These are phyloP conservation scores for Cokeromyces recurvatus DNA, from an alignment of 371 early-diverging fungal genomes.

Conservation along the genomic window DNA sequence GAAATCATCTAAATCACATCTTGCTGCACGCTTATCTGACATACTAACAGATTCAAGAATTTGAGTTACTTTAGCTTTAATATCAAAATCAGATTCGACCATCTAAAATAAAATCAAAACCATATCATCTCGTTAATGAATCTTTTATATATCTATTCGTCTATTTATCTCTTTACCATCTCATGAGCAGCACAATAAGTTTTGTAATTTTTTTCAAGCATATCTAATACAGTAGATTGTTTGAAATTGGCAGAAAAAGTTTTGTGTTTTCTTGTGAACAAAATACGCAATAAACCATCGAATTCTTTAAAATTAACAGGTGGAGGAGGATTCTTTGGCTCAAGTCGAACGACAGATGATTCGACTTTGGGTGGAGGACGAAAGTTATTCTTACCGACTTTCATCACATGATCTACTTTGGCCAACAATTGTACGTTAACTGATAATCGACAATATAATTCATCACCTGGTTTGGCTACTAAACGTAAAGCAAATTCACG, in stretches of 20 bases:
- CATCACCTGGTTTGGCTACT: slow-evolving; percentile 95
- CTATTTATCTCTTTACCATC: slow-evolving; percentile 27
- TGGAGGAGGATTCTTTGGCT: slow-evolving; percentile 93
- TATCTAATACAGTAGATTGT: slow-evolving; percentile 75
- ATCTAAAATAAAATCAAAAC: slow-evolving; percentile 50
- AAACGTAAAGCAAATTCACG: slow-evolving; percentile 98
- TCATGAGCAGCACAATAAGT: slow-evolving; percentile 82
- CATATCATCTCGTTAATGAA: too few species aligned
- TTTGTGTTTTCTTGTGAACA: slow-evolving; percentile 98
- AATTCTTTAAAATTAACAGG: slow-evolving; percentile 95
- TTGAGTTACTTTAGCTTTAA: slow-evolving; percentile 67
- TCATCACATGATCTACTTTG: slow-evolving; percentile 97
- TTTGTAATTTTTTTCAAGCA: slow-evolving; percentile 93
- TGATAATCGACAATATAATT: slow-evolving; percentile 92
- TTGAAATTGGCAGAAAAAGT: slow-evolving; percentile 88
- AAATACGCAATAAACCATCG: slow-evolving; percentile 95
- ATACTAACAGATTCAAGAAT: slow-evolving; percentile 69
- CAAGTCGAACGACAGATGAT: slow-evolving; percentile 93
- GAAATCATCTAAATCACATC: slow-evolving; percentile 92
- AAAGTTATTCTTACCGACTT: slow-evolving; percentile 98
- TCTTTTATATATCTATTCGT: not conserved
- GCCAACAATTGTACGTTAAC: slow-evolving; percentile 98
- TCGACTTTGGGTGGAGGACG: slow-evolving; percentile 99
- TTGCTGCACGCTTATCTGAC: slow-evolving; percentile 80
- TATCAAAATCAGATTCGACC: slow-evolving; percentile 80